Conservation (phyloP, 768 basidiomycete species). For the Tylopilus balloui region DNA sequence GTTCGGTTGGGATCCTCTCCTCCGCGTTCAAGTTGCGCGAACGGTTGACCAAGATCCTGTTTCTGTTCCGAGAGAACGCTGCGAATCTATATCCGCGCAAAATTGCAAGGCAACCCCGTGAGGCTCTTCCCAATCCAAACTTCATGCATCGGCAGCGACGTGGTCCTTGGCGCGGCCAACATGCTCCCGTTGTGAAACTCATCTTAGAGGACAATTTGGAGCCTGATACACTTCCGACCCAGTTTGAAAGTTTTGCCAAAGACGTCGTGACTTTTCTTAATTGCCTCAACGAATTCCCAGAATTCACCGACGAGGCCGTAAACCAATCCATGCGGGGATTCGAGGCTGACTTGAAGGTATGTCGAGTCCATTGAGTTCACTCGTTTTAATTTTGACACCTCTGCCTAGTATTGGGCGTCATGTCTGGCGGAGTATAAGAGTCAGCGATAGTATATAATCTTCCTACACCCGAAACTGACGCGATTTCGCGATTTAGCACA, state of each 20-base stretch:
- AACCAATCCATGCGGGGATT: conserved; percentile 47
- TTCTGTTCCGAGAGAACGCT: conserved; percentile 53
- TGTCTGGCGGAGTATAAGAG: conserved; percentile 47
- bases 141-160: conserved; percentile 31
- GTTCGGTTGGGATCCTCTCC: conserved; percentile 52
- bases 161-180: conserved; percentile 30
- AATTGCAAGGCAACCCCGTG: conserved; percentile 36
- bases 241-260: conserved; percentile 43
- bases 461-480: conserved; percentile 5
- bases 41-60: conserved; percentile 46
- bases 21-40: conserved; percentile 50
- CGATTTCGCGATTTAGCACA: conserved; percentile 34
- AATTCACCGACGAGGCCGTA: conserved; percentile 50
- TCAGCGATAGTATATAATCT: conserved; percentile 13
- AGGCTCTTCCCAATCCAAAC: conserved; percentile 36
- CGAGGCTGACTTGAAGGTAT: conserved; percentile 47
- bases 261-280: conserved; percentile 52
- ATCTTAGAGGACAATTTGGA: conserved; percentile 40
- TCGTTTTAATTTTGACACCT: conserved; percentile 10
- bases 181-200: conserved; percentile 36
- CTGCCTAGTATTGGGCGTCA: conserved; percentile 48
- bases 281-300: conserved; percentile 53
- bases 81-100: conserved; percentile 52
- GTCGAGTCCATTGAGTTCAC: conserved; percentile 6
- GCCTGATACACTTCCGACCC: conserved; percentile 44